Evolutionary conservation across 768 basidiomycete genomes (phyloP).

Genomic region (Suillus americanus): DNA sequence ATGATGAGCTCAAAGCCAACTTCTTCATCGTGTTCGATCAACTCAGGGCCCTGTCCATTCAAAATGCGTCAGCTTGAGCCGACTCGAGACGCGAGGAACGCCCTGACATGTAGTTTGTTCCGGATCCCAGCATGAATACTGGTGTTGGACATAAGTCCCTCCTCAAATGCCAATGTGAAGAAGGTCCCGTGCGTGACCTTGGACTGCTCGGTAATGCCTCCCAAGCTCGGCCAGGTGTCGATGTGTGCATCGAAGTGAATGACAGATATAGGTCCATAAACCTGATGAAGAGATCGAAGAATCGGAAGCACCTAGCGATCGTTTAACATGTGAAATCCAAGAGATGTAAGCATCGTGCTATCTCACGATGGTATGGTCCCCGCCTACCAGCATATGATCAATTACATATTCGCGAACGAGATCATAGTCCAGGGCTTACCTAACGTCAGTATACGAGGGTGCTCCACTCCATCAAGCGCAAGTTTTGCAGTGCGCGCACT

Average conservation of each 20-base stretch:
- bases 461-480: slow-evolving; percentile 52
- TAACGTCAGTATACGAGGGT: slow-evolving; percentile 68
- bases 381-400: slow-evolving; percentile 48
- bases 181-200: slow-evolving; percentile 78
- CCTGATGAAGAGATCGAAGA: slow-evolving; percentile 65
- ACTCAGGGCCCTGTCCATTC: slow-evolving; percentile 9
- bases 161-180: slow-evolving; percentile 72
- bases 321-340: neutral
- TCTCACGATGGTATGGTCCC: slow-evolving; percentile 75
- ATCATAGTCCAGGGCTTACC: slow-evolving; percentile 2
- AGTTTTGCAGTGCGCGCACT: slow-evolving; percentile 19
- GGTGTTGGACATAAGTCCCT: slow-evolving; percentile 66
- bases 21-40: slow-evolving; percentile 56
- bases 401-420: neutral
- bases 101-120: slow-evolving; percentile 54
- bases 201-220: slow-evolving; percentile 47
- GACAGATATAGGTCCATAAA: slow-evolving; percentile 73
- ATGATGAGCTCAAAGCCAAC: slow-evolving; percentile 75
- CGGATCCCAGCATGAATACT: slow-evolving; percentile 80
- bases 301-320: slow-evolving; percentile 50
- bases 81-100: neutral
- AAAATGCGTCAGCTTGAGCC: neutral
- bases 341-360: neutral
- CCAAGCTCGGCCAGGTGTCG: slow-evolving; percentile 43
- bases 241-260: slow-evolving; percentile 75